Evolutionary conservation across 1,284 basidiomycete genomes (phyloP).

Genomic region (Cutaneotrichosporon cyanovorans): DNA sequence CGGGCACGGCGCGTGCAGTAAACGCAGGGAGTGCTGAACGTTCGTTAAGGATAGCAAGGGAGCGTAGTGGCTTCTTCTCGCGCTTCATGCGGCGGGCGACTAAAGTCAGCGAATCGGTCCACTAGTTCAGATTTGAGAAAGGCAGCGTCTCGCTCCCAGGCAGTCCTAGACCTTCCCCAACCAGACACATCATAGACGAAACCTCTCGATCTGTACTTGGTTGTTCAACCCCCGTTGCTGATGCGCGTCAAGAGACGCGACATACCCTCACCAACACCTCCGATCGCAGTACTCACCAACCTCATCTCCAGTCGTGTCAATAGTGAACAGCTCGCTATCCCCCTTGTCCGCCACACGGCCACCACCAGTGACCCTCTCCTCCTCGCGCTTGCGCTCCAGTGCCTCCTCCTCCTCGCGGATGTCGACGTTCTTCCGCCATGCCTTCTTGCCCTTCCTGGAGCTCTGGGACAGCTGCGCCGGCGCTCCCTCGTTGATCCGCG

Average conservation of each 20-base stretch:
- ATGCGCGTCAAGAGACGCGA: too few species aligned
- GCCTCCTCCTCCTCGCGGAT: constrained; percentile 65
- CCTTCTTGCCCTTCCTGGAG: constrained; percentile 78
- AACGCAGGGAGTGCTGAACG: constrained; percentile 81
- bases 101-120: constrained; percentile 1
- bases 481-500: constrained; percentile 46
- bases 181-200: too few species aligned
- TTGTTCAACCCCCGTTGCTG: too few species aligned
- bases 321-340: constrained; percentile 63
- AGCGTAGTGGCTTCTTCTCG: constrained; percentile 55
- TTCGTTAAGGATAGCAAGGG: constrained; percentile 71
- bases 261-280: constrained; percentile 3
- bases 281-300: constrained; percentile 57
- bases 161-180: too few species aligned
- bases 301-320: constrained; percentile 75
- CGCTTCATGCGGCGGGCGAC: constrained; percentile 15
- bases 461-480: constrained; percentile 64
- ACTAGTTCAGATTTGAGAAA: too few species aligned
- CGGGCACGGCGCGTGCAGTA: constrained; percentile 49
- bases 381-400: constrained; percentile 63
- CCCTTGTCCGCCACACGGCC: constrained; percentile 42
- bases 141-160: too few species aligned
- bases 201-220: too few species aligned
- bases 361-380: constrained; percentile 67
- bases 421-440: constrained; percentile 89